These are phyloP conservation scores for Pleurotus ostreatus DNA, from an alignment of 768 basidiomycete species.

Conservation along the genomic window DNA sequence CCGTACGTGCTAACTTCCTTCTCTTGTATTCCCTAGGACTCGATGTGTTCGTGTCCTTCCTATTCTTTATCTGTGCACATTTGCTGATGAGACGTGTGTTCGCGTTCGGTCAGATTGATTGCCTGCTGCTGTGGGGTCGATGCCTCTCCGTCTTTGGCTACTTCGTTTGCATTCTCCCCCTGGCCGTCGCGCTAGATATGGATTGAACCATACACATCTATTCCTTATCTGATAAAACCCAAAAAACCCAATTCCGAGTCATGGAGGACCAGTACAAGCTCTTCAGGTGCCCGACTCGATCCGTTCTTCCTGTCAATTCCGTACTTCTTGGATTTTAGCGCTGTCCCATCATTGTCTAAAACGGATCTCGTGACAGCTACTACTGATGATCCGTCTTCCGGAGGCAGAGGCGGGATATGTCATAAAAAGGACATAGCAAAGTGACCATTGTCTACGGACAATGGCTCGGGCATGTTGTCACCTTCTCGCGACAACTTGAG, in stretches of 20 bases:
- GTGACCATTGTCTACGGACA: conserved; percentile 29
- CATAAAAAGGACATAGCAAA: conserved; percentile 79
- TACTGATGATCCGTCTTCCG: conserved; percentile 49
- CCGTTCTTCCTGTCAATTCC: too few species aligned
- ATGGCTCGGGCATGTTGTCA: too few species aligned
- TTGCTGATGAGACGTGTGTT: too few species aligned
- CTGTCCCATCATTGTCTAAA: conserved; percentile 96
- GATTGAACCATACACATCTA: conserved; percentile 97
- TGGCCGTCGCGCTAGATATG: conserved; percentile 54
- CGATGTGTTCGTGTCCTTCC: too few species aligned
- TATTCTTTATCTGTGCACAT: too few species aligned
- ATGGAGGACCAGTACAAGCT: conserved; percentile 99
- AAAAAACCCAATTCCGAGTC: conserved; percentile 59
- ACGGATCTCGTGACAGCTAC: conserved; percentile 90
- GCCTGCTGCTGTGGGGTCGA: too few species aligned
- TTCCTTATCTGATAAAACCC: too few species aligned
- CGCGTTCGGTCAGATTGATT: too few species aligned
- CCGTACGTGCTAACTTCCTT: too few species aligned
- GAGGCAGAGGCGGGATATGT: conserved; percentile 69
- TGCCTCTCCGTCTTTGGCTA: too few species aligned
- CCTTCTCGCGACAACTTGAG: conserved; percentile 65
- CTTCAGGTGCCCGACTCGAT: conserved; percentile 58
- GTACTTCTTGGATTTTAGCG: conserved; percentile 40
- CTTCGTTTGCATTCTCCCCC: not conserved
- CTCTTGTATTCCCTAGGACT: too few species aligned